These are phyloP conservation scores for Astrocystis sublimbata DNA, from an alignment of 495 filamentous ascomycete genomes.

Conservation along the genomic window DNA sequence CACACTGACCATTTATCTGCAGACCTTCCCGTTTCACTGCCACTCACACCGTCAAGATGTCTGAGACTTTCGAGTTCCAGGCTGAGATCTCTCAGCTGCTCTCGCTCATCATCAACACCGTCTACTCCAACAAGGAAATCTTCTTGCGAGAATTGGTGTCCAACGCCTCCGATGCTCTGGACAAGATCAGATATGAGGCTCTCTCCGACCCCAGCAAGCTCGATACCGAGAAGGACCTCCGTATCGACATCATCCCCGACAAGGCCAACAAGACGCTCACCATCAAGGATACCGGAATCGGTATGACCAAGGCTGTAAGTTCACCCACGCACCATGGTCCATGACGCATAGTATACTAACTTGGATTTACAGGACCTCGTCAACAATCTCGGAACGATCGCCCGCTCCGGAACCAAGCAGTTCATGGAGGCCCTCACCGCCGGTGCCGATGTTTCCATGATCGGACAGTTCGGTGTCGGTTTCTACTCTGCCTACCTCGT, in stretches of 20 bases:
- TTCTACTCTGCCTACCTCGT: conserved; percentile 99
- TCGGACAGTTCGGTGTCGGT: conserved; percentile 99
- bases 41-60: conserved; percentile 59
- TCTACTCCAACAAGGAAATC: conserved; percentile 99
- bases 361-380: conserved; percentile 77
- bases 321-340: background rate
- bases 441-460: conserved; percentile 99
- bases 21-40: background rate
- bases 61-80: conserved; percentile 99
- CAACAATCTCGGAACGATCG: conserved; percentile 99
- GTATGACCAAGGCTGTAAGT: conserved; percentile 99
- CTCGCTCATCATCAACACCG: conserved; percentile 99
- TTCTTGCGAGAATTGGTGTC: conserved; percentile 97
- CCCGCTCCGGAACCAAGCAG: conserved; percentile 98
- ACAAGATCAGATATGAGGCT: conserved; percentile 99
- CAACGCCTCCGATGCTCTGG: conserved; percentile 96
- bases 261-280: conserved; percentile 96
- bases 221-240: conserved; percentile 92
- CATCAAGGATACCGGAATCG: conserved; percentile 96
- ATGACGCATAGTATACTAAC: conserved; percentile 25
- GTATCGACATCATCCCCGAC: conserved; percentile 97
- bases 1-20: background rate
- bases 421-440: conserved; percentile 99
- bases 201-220: conserved; percentile 96
- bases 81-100: conserved; percentile 99